Percentiles rank a stretch among this genome's conserved stretches.
Evolutionary conservation across 306 rosid species (phyloP).

Genomic region (Glycine soja): DNA sequence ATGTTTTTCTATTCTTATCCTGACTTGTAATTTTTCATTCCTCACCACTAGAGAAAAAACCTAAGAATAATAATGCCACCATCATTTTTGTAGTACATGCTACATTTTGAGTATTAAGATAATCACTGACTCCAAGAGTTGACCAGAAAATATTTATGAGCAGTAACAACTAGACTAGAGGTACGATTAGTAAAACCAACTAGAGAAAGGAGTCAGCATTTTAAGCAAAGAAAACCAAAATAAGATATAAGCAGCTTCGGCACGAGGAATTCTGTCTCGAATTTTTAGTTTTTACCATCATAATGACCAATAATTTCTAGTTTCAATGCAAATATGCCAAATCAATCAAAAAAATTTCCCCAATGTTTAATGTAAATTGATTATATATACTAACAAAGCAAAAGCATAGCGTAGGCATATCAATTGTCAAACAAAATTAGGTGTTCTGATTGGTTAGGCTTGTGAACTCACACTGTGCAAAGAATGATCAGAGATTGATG

Average conservation of each 20-base stretch:
- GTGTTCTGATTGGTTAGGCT: constrained; percentile 33
- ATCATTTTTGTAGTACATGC: no score
- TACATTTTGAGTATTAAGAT: no score
- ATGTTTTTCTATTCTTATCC: no score
- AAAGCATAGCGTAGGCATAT: constrained; percentile 10
- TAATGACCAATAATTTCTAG: constrained; percentile 20
- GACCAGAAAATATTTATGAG: constrained; percentile 9
- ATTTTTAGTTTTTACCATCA: background rate
- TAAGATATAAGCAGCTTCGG: constrained; percentile 8
- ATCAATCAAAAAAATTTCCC: constrained; percentile 20
- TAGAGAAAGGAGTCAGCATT: background rate
- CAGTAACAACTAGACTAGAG: background rate
- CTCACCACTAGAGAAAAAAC: no score
- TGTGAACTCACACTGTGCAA: constrained; percentile 67
- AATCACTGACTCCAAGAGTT: background rate
- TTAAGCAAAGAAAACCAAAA: constrained; percentile 14
- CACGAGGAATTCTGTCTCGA: no score
- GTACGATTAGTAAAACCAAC: background rate
- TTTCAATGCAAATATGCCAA: constrained; percentile 20
- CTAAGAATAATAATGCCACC: no score
- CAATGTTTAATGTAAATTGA: constrained; percentile 12
- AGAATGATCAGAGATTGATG: constrained; percentile 60
- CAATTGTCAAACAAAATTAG: constrained; percentile 10
- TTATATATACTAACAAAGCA: constrained; percentile 23
- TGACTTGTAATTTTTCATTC: no score